These are phyloP conservation scores for Penicillium sp. DNA, from an alignment of 2,329 filamentous ascomycete species.

Conservation along the genomic window DNA sequence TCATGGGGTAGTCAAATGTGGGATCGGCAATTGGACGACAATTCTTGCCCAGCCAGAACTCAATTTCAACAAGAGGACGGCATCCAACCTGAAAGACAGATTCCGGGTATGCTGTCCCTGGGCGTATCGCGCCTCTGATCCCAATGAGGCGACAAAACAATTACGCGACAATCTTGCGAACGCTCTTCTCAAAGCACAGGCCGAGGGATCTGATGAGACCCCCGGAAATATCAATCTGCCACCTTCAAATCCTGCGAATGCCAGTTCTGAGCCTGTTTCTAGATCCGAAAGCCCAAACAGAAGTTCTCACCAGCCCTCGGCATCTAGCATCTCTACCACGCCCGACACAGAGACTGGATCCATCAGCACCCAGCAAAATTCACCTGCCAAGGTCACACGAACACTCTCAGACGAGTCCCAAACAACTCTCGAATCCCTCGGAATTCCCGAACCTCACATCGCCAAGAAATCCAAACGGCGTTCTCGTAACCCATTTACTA, in stretches of 20 bases:
- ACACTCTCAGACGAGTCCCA: constrained; percentile 38
- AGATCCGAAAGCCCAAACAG: constrained; percentile 14
- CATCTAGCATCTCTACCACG: constrained; percentile 22
- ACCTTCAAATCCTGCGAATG: constrained; percentile 26
- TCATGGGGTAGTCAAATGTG: constrained; percentile 63
- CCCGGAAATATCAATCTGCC: constrained; percentile 32
- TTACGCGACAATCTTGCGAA: constrained; percentile 42
- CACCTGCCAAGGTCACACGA: constrained; percentile 30
- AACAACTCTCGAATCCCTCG: constrained; percentile 44
- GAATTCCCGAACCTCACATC: constrained; percentile 55
- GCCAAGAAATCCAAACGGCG: constrained; percentile 54
- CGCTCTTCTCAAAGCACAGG: constrained; percentile 36
- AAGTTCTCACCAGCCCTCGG: constrained; percentile 22
- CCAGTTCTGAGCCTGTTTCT: constrained; percentile 17
- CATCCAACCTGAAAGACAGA: constrained; percentile 66
- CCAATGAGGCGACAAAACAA: constrained; percentile 42
- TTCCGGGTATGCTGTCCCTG: constrained; percentile 61
- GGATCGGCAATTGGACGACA: constrained; percentile 68
- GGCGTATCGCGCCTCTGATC: constrained; percentile 46
- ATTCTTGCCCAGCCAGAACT: constrained; percentile 63
- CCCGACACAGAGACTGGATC: constrained; percentile 18
- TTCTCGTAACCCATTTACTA: constrained; percentile 59
- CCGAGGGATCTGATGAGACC: constrained; percentile 26
- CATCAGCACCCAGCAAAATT: constrained; percentile 11
- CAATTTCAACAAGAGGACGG: constrained; percentile 61